Conservation (phyloP, 352 stramenopile species). For the Globisporangium viniferum region DNA sequence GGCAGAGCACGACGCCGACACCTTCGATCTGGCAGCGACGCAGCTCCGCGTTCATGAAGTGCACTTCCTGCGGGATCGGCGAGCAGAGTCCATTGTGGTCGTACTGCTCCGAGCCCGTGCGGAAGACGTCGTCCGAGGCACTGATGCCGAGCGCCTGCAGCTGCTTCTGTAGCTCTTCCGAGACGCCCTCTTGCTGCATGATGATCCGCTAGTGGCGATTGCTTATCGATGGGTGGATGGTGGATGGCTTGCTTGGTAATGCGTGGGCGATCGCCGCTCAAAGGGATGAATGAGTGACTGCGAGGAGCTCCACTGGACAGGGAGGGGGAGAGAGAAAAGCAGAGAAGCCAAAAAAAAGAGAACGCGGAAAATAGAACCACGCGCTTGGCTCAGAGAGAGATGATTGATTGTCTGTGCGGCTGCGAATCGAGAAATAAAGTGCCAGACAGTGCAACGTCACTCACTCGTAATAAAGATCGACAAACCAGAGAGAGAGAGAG, state of each 20-base stretch:
- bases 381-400: background rate
- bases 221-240: background rate
- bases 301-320: background rate
- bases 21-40: conserved; percentile 72
- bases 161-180: conserved; percentile 72
- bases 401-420: background rate
- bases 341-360: conserved; percentile 1
- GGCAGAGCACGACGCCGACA: conserved; percentile 66
- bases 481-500: background rate
- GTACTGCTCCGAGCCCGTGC: conserved; percentile 69
- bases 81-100: conserved; percentile 79
- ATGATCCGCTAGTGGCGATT: background rate
- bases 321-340: background rate
- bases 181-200: conserved; percentile 40
- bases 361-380: conserved; percentile 11
- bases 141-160: conserved; percentile 79
- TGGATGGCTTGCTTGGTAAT: background rate
- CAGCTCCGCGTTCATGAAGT: conserved; percentile 85
- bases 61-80: conserved; percentile 82
- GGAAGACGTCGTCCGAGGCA: conserved; percentile 78
- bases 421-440: conserved; percentile 2
- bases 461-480: background rate
- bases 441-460: conserved; percentile 4
- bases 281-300: conserved; percentile 3
- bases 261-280: background rate